Evolutionary conservation across 2,329 filamentous ascomycete species (phyloP), one percentile per base, ranked within the genome.

Genomic region (Ceratocystis ficicola): DNA sequence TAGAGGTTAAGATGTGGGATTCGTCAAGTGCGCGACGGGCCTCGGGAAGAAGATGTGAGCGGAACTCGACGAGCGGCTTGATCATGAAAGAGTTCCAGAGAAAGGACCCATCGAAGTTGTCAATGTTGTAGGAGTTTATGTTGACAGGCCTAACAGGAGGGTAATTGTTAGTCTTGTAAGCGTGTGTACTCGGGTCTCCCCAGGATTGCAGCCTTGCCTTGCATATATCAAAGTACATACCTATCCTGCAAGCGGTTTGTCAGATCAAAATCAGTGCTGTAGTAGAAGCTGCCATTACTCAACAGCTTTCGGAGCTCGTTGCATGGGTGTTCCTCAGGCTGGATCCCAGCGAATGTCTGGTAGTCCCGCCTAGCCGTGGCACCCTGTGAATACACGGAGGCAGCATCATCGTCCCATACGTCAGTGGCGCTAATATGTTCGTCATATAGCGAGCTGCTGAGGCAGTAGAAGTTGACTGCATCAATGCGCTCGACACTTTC

Each of bases 51-150:
- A 99, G 80, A 20, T 89, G 84, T 36, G 88, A 91, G 55, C 94
- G 86, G 74, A 99, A 97, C 73, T 91, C 84, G 36, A 96, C 86
- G 65, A 99, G 80, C 4, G 94, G 92, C 69, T 88, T 87, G 71
- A 99, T 96, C 91, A 99, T 96, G 76, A 95, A 96, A 2, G 90
- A 95, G 73, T 99, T 99, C 94, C 94, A 99, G 20, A 99, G 77
- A 73, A 96, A 96, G 1, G 89, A 88, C 72, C 91, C 88, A 74
- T 99, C 91, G 68, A 97, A 86, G 72, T 90, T 94, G 73, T 96
- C 91, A 68, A 96, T 90, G 69, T 95, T 89, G 69, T 97, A 92
- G 0, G 88, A 86, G 57, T 86, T 82, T 22, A 84, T 84, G 73
- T 93, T 90, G 66, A 87, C 84, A 15, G 87, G 85, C 71, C 88